Percentiles rank a stretch among this genome's conserved stretches.
Evolutionary conservation across 2,329 filamentous ascomycete genomes (phyloP).

Genomic region (Stachybotrys elegans): DNA sequence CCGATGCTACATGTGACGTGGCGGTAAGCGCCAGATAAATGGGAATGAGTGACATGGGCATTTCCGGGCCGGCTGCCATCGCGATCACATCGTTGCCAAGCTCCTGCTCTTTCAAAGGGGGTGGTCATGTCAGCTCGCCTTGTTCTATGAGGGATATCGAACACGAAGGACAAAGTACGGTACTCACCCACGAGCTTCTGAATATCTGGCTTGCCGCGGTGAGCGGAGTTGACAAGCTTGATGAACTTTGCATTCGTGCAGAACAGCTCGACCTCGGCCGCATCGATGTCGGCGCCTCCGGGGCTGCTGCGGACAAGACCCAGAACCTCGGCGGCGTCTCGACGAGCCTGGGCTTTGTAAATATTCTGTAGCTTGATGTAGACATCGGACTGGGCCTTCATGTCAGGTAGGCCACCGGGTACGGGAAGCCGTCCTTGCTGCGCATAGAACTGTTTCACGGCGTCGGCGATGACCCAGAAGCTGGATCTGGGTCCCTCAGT

Average conservation of each 20-base stretch:
- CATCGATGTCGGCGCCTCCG: constrained; percentile 51
- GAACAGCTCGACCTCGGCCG: constrained; percentile 79
- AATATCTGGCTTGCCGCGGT: constrained; percentile 39
- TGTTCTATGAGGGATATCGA: neutral
- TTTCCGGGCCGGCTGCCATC: constrained; percentile 38
- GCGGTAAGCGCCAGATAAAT: constrained; percentile 64
- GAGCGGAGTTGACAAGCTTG: constrained; percentile 67
- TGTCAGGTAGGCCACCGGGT: constrained; percentile 85
- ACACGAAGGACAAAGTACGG: neutral
- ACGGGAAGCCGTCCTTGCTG: constrained; percentile 72
- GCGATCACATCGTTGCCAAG: constrained; percentile 48
- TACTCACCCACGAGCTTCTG: constrained; percentile 51
- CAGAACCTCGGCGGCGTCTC: constrained; percentile 72
- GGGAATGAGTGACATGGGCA: constrained; percentile 57
- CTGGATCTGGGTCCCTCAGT: constrained; percentile 44
- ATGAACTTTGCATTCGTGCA: constrained; percentile 95
- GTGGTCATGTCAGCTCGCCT: neutral
- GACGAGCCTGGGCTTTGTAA: constrained; percentile 82
- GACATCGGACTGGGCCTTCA: constrained; percentile 89
- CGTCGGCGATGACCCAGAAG: constrained; percentile 87
- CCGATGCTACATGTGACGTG: constrained; percentile 38
- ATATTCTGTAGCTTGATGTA: constrained; percentile 90
- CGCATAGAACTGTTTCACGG: constrained; percentile 71
- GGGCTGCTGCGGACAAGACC: constrained; percentile 51
- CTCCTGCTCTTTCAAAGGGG: constrained; percentile 40